Evolutionary conservation across 176 grass and related monocot species (phyloP), one percentile per base, ranked within the genome.

Genomic region (Neostapfia colusana): DNA sequence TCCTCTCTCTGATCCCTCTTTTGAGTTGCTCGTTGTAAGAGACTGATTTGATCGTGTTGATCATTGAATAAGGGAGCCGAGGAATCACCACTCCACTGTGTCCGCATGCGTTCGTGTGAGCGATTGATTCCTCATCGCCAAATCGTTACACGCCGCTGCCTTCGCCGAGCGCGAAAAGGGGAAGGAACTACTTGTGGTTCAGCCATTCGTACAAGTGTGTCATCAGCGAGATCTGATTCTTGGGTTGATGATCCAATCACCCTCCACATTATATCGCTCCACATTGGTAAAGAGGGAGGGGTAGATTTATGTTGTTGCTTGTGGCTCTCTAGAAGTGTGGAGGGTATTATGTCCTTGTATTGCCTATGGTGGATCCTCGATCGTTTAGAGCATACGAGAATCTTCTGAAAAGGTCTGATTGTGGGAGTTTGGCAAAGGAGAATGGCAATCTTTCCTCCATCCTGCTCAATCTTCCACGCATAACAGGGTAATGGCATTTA

Each of bases 401-500:
- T 61, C 84, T 98, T 61, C 78, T 83, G 45, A 85, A 79, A 81
- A 94, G 82, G 62, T 41, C 69, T 61, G 85, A 92, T 38, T 98
- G 95, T 69, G 95, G 95, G 65, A 83, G 79, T 70, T 97, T 84
- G 12, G 63, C 83, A 77, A 88, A 79, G 20, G 95, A 98, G 74
- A 80, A 77, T 13, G 54, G 16, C 42, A 92, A 78, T 81, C 87
- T 98, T 76, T 98, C 95, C 41, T 89, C 91, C 38, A 84, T 98
- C 78, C 51, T 98, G 68, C 77, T 92, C 56, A 88, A 83, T 85
- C 95, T 98, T 91, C 95, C 95, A 70, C 94, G 91, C 82, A 93
- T 94, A 72, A 94, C 91, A 94, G 95, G 95, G 95, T 98, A 98
- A 93, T 89, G 34, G 89, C 95, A 76, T 90, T 86, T 86, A 94